Evolutionary conservation across 163 green algal species (phyloP).

Genomic region (Chlorella variabilis): DNA sequence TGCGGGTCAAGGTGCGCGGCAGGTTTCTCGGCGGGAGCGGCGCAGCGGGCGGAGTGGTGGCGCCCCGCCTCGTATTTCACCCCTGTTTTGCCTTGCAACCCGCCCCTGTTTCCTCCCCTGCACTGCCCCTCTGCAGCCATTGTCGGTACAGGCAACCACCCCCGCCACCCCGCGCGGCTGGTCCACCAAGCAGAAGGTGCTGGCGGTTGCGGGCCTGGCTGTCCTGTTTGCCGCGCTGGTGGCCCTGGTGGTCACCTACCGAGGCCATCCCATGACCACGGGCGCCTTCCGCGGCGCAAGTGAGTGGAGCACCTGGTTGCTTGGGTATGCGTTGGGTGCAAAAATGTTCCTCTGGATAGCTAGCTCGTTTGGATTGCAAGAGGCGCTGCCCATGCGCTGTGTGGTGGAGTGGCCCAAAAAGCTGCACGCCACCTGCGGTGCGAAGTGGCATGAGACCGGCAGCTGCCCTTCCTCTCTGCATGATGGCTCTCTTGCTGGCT

Average conservation of each 20-base stretch:
- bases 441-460: too few species aligned
- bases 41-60: too few species aligned
- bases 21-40: not conserved
- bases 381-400: too few species aligned
- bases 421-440: too few species aligned
- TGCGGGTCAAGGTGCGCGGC: slow-evolving; percentile 37
- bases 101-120: not conserved
- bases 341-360: too few species aligned
- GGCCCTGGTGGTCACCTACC: slow-evolving; percentile 19
- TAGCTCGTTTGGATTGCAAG: too few species aligned
- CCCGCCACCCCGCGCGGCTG: not conserved
- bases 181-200: slow-evolving; percentile 15
- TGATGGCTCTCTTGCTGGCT: not conserved
- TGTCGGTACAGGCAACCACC: slow-evolving; percentile 37
- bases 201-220: not conserved
- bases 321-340: too few species aligned
- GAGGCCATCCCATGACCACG: slow-evolving; percentile 5
- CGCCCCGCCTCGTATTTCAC: too few species aligned
- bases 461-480: too few species aligned
- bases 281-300: slow-evolving; percentile 9
- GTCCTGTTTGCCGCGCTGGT: slow-evolving; percentile 22
- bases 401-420: too few species aligned
- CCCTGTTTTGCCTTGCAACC: too few species aligned
- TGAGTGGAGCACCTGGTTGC: not conserved
- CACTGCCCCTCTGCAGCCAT: slow-evolving; percentile 23